Conservation (phyloP, 2,329 filamentous ascomycete species). For the Cercospora nicotianae region DNA sequence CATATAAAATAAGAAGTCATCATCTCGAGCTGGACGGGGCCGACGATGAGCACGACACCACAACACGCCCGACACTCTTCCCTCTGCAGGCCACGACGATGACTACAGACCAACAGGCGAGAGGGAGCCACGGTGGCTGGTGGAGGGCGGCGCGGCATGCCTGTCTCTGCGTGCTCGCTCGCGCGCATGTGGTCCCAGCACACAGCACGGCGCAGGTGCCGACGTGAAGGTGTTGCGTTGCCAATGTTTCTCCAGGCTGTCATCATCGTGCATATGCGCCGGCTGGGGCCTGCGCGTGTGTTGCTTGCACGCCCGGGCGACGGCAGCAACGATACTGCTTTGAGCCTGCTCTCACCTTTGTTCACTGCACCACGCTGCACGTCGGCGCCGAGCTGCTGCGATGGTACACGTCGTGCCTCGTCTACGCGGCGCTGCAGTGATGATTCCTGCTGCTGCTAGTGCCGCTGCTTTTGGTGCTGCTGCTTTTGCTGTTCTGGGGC, state of each 20-base stretch:
- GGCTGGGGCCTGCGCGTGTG: neutral
- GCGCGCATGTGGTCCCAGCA: neutral
- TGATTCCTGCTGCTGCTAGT: no score
- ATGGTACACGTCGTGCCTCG: no score
- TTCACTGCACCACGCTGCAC: neutral
- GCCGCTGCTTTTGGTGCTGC: neutral
- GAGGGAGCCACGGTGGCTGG: neutral
- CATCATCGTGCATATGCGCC: slow-evolving; percentile 3
- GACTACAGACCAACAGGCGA: neutral
- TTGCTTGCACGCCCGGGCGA: no score
- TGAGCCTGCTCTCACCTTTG: no score
- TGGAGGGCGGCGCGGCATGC: neutral
- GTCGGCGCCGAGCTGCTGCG: no score
- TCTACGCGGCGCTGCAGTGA: no score
- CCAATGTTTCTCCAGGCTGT: neutral
- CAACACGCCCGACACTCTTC: neutral
- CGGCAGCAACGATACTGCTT: no score
- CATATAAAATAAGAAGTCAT: neutral
- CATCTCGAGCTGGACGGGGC: neutral
- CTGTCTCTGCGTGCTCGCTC: neutral
- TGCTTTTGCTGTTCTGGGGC: neutral
- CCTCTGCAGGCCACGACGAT: no score
- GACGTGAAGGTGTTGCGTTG: neutral
- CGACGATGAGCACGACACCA: neutral
- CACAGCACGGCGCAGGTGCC: neutral